A percentile compares a stretch with the other conserved stretches of the same genome.
phyloP scores from a whole-genome alignment of 805 yeast genomes.

The Candida maesae region DNA sequence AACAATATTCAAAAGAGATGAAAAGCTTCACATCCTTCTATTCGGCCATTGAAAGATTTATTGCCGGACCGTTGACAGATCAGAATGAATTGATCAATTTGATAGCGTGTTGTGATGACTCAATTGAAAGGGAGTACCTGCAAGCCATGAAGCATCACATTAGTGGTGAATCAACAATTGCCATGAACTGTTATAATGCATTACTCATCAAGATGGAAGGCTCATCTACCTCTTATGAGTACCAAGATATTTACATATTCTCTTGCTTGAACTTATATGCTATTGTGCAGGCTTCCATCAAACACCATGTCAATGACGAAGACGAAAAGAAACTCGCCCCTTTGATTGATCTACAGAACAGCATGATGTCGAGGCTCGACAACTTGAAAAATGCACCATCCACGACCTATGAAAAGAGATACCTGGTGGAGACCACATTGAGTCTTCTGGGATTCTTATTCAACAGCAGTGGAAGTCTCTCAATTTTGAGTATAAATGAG shows the following conservation, averaged over 20 bases:
- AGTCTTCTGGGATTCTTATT: slow-evolving; percentile 13
- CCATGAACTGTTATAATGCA: neutral
- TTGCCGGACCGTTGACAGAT: neutral
- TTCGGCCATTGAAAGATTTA: neutral
- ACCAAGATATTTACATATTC: slow-evolving; percentile 16
- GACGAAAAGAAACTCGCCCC: slow-evolving; percentile 1
- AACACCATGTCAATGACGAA: slow-evolving; percentile 6
- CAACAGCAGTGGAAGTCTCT: slow-evolving; percentile 12
- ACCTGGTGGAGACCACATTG: slow-evolving; percentile 13
- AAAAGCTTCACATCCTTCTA: neutral
- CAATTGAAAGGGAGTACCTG: slow-evolving; percentile 9
- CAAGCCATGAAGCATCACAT: slow-evolving; percentile 17
- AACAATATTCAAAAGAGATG: neutral
- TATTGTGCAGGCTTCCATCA: slow-evolving; percentile 17
- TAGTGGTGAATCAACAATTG: neutral
- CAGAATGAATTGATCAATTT: neutral
- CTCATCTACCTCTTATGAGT: slow-evolving; percentile 4
- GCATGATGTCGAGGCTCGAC: slow-evolving; percentile 4
- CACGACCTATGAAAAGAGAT: slow-evolving; percentile 9
- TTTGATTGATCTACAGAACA: slow-evolving; percentile 7
- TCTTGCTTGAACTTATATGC: slow-evolving; percentile 13
- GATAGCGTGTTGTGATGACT: neutral
- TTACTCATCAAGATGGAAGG: slow-evolving; percentile 3
- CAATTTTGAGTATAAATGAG: slow-evolving; percentile 19
- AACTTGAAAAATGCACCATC: slow-evolving; percentile 4